phyloP scores from a whole-genome alignment of 2,329 filamentous ascomycete species.

The Trichoderma sp. region DNA sequence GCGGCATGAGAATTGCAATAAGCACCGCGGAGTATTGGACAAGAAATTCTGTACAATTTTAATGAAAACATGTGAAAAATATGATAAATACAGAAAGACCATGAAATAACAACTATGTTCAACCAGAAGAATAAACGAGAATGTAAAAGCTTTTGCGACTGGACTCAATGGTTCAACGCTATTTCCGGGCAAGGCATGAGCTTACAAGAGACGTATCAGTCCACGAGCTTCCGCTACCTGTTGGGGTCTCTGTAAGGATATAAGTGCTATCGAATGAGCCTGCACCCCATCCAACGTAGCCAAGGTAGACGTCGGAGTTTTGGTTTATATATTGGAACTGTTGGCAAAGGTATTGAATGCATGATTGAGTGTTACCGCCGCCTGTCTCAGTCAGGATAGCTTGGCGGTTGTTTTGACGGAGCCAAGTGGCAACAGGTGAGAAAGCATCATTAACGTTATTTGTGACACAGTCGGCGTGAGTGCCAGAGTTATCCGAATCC shows the following conservation, averaged over 20 bases:
- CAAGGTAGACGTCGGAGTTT: conserved; percentile 11
- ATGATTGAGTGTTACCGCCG: conserved; percentile 1
- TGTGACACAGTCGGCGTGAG: conserved; percentile 46
- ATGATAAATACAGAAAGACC: background rate
- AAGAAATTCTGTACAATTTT: background rate
- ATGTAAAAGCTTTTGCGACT: background rate
- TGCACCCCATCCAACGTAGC: background rate
- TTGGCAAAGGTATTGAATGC: background rate
- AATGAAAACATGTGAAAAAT: background rate
- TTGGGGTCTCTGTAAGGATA: background rate
- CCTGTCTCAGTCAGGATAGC: conserved; percentile 11
- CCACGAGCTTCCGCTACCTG: background rate
- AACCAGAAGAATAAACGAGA: background rate
- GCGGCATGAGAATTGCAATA: background rate
- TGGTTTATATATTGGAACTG: conserved; percentile 2
- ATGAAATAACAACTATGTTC: background rate
- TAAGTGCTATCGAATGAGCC: conserved; percentile 12
- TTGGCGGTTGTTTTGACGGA: conserved; percentile 12
- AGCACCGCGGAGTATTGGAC: background rate
- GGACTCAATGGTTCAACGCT: background rate
- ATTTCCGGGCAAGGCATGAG: background rate
- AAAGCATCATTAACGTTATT: conserved; percentile 47
- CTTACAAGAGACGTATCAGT: background rate
- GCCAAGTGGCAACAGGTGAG: conserved; percentile 41
- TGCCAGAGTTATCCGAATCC: conserved; percentile 52